Percentiles rank a stretch among this genome's conserved stretches.
phyloP scores from a whole-genome alignment of 768 basidiomycete genomes.

The Sporobolomyces pararoseus region DNA sequence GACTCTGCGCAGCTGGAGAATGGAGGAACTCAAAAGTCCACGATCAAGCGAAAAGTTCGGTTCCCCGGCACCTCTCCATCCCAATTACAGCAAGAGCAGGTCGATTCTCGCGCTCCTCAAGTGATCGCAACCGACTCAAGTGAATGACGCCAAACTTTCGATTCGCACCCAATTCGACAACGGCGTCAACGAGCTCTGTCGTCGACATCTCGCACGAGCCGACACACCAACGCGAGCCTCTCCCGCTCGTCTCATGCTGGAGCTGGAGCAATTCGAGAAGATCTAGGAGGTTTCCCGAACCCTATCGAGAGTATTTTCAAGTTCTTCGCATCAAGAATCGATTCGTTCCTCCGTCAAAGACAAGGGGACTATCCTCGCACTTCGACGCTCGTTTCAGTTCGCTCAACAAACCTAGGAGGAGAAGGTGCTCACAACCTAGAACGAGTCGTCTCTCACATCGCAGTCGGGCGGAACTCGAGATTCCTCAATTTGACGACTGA shows the following conservation, averaged over 20 bases:
- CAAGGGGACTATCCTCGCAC: not conserved
- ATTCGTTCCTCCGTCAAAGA: too few species aligned
- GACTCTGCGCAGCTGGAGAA: not conserved
- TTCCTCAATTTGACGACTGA: conserved; percentile 63
- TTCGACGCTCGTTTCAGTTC: conserved; percentile 5
- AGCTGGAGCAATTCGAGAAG: not conserved
- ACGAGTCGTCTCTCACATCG: conserved; percentile 66
- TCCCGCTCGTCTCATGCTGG: not conserved
- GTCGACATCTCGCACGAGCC: conserved; percentile 17
- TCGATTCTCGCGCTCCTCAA: not conserved
- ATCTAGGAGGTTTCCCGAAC: conserved; percentile 51
- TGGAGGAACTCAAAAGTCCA: not conserved
- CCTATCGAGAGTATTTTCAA: conserved; percentile 50
- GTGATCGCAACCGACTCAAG: not conserved
- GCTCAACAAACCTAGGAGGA: not conserved
- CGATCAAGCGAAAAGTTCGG: not conserved
- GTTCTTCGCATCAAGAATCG: conserved; percentile 50
- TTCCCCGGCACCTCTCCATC: conserved; percentile 3
- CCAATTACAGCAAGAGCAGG: not conserved
- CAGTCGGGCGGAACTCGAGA: conserved; percentile 49
- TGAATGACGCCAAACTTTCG: conserved; percentile 13
- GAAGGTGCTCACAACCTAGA: not conserved
- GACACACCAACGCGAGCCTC: too few species aligned
- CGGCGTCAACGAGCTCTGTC: conserved; percentile 24
- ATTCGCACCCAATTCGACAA: not conserved